A percentile compares a stretch with the other conserved stretches of the same genome.
These are phyloP conservation scores for Lepiota subincarnata DNA, from an alignment of 768 basidiomycete genomes.

Conservation along the genomic window DNA sequence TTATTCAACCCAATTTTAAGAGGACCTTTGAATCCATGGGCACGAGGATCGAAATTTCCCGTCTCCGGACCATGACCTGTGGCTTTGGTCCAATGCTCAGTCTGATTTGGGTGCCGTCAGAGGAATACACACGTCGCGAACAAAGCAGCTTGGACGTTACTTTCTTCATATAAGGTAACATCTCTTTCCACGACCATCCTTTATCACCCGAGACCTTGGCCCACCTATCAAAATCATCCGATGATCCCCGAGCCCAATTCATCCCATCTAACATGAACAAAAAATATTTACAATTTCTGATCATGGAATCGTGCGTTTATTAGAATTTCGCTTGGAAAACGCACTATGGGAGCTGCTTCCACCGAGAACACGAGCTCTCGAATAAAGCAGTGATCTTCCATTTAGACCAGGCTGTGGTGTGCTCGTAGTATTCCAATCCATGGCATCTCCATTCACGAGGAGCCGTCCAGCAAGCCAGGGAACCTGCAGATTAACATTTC, in stretches of 20 bases:
- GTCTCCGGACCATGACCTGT: neutral
- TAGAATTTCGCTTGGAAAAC: too few species aligned
- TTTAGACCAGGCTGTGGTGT: constrained; percentile 21
- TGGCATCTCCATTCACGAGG: neutral
- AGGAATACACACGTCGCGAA: too few species aligned
- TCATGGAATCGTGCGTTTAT: too few species aligned
- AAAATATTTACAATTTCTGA: too few species aligned
- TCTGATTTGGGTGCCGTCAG: neutral
- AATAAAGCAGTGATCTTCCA: constrained; percentile 16
- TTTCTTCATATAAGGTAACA: constrained; percentile 20
- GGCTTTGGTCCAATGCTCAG: neutral
- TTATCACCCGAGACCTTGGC: constrained; percentile 18
- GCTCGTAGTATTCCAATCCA: constrained; percentile 27
- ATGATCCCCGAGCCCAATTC: constrained; percentile 21
- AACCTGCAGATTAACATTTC: constrained; percentile 12
- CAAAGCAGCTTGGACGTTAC: neutral
- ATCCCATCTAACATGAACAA: constrained; percentile 23
- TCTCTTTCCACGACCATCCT: constrained; percentile 21
- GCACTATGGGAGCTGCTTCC: constrained; percentile 20
- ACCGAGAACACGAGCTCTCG: constrained; percentile 24
- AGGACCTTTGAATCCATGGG: constrained; percentile 11
- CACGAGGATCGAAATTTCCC: constrained; percentile 10
- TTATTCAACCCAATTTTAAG: constrained; percentile 2
- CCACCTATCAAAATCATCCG: constrained; percentile 20
- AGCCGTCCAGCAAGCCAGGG: constrained; percentile 12